These are phyloP conservation scores for Metschnikowia colocasiae DNA, from an alignment of 805 yeast species.

Conservation along the genomic window DNA sequence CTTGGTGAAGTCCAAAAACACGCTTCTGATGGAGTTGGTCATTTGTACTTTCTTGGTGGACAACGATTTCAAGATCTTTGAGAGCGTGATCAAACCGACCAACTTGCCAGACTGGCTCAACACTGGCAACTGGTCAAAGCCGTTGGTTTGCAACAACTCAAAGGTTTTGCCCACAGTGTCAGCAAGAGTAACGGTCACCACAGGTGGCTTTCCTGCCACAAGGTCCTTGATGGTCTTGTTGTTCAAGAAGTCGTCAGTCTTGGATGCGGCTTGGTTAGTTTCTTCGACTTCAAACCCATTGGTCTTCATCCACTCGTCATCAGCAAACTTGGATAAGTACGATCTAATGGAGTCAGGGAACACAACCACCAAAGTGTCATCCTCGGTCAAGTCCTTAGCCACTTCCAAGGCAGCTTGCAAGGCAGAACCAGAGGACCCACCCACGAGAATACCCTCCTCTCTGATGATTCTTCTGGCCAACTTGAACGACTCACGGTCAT, in stretches of 20 bases:
- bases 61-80: conserved; percentile 63
- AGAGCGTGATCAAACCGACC: conserved; percentile 72
- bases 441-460: conserved; percentile 83
- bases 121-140: conserved; percentile 84
- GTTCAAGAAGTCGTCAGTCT: conserved; percentile 40
- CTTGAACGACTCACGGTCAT: conserved; percentile 73
- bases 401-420: conserved; percentile 73
- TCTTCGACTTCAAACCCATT: conserved; percentile 66
- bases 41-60: conserved; percentile 57
- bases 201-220: conserved; percentile 64
- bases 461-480: conserved; percentile 77
- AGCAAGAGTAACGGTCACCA: conserved; percentile 62
- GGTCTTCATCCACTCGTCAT: conserved; percentile 85
- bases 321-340: conserved; percentile 81
- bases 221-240: conserved; percentile 58
- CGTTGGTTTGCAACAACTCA: conserved; percentile 65
- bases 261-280: conserved; percentile 37
- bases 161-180: conserved; percentile 64
- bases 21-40: conserved; percentile 52
- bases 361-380: conserved; percentile 72
- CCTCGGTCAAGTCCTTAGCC: conserved; percentile 63
- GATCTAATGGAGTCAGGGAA: conserved; percentile 88
- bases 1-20: conserved; percentile 72
- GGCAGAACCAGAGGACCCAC: conserved; percentile 88
- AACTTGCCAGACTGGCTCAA: conserved; percentile 56